Conservation (phyloP, 75 land plant species). For the Chamaecyparis obtusa region DNA sequence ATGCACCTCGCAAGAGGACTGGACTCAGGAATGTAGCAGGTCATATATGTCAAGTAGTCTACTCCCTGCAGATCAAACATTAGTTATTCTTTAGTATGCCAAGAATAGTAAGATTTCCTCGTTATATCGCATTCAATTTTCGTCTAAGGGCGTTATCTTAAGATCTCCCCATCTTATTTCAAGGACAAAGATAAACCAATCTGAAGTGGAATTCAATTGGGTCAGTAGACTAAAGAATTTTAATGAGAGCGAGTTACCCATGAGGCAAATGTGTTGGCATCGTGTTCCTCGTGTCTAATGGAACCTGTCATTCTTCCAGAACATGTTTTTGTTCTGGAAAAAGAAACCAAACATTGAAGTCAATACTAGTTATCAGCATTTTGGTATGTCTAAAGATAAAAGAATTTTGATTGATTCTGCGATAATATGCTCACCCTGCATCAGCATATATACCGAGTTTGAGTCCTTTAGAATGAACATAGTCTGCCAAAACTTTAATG, state of each 20-base stretch:
- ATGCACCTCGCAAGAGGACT: slow-evolving; percentile 21
- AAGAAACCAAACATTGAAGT: background rate
- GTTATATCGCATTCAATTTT: background rate
- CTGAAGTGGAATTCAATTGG: background rate
- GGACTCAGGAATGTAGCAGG: slow-evolving; percentile 47
- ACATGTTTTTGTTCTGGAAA: slow-evolving; percentile 42
- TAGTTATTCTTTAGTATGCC: background rate
- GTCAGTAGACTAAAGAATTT: background rate
- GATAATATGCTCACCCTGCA: slow-evolving; percentile 55
- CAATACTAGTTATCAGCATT: background rate
- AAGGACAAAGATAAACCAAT: background rate
- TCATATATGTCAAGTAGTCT: slow-evolving; percentile 87
- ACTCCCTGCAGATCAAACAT: slow-evolving; percentile 45
- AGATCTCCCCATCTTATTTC: background rate
- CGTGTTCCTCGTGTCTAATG: slow-evolving; percentile 69
- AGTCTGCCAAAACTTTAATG: slow-evolving; percentile 83
- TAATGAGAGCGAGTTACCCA: slow-evolving; percentile 46
- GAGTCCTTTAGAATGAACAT: slow-evolving; percentile 77
- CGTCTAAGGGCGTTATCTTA: background rate
- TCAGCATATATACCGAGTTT: slow-evolving; percentile 87
- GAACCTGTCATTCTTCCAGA: slow-evolving; percentile 74
- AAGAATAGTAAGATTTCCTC: background rate
- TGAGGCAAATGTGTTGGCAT: slow-evolving; percentile 80
- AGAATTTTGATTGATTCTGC: background rate
- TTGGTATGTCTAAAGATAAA: background rate